Evolutionary conservation across 495 filamentous ascomycete genomes (phyloP).

Genomic region (Trichoderma orchidacearum): DNA sequence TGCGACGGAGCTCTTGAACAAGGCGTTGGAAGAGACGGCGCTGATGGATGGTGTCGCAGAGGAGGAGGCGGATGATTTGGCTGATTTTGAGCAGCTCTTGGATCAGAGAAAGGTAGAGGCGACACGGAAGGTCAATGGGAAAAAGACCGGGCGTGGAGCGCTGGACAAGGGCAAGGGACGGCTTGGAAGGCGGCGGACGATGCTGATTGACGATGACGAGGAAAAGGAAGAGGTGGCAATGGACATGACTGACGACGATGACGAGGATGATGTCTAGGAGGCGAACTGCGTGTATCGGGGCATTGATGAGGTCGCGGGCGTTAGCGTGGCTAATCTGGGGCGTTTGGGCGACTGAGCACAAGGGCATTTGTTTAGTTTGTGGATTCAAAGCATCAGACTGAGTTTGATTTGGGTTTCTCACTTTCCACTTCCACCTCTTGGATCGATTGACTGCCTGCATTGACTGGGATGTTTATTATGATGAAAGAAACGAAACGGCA

Average conservation of each 20-base stretch:
- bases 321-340: background rate
- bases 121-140: background rate
- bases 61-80: constrained; percentile 5
- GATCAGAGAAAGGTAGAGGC: background rate
- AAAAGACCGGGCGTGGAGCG: background rate
- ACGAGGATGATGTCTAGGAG: background rate
- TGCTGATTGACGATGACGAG: background rate
- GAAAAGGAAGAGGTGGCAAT: constrained; percentile 2
- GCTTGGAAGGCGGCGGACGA: background rate
- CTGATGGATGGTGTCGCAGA: constrained; percentile 15
- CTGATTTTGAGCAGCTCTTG: constrained; percentile 4
- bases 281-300: background rate
- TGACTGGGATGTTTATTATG: background rate
- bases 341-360: background rate
- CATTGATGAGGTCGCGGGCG: background rate
- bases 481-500: too few relatives aligned
- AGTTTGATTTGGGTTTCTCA: too few relatives aligned
- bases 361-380: background rate
- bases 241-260: constrained; percentile 9
- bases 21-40: constrained; percentile 58
- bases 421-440: too few relatives aligned
- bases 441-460: too few relatives aligned
- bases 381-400: background rate
- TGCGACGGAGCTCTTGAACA: constrained; percentile 59
- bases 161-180: constrained; percentile 4